Conservation (phyloP, 345 rosid genomes). For the Eucalyptus pauciflora region DNA sequence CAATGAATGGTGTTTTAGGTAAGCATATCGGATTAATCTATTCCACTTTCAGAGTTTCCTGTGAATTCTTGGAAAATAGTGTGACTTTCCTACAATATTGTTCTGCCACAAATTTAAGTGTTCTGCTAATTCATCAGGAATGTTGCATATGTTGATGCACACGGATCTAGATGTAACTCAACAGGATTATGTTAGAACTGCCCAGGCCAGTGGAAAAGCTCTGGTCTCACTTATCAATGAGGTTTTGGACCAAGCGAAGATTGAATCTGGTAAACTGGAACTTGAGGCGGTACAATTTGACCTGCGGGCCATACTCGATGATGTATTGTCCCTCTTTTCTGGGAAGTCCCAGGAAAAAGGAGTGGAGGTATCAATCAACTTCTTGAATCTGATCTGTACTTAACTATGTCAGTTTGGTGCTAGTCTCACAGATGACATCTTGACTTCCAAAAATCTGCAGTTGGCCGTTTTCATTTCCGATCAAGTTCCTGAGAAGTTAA, state of each 20-base stretch:
- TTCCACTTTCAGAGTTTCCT: background rate
- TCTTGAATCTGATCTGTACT: background rate
- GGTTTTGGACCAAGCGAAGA: constrained; percentile 92
- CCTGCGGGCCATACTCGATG: constrained; percentile 71
- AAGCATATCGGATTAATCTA: constrained; percentile 4
- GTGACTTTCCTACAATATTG: background rate
- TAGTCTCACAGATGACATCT: background rate
- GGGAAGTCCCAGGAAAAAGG: constrained; percentile 80
- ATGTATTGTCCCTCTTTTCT: constrained; percentile 84
- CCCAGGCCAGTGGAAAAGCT: constrained; percentile 92
- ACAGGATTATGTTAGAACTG: constrained; percentile 86
- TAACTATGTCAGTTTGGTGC: background rate
- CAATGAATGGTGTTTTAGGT: constrained; percentile 99
- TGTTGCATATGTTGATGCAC: constrained; percentile 88
- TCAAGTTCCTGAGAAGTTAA: constrained; percentile 66
- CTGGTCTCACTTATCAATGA: constrained; percentile 80
- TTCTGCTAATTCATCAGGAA: constrained; percentile 40
- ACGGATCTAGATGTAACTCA: constrained; percentile 89
- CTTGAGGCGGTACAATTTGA: constrained; percentile 83
- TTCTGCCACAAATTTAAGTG: background rate
- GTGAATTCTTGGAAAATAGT: background rate
- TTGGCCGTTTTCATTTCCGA: constrained; percentile 85
- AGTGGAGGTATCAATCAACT: constrained; percentile 50
- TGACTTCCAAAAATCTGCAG: constrained; percentile 21
- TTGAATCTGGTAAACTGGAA: constrained; percentile 94